These are phyloP conservation scores for Botrytis aclada DNA, from an alignment of 2,329 filamentous ascomycete species.

Conservation along the genomic window DNA sequence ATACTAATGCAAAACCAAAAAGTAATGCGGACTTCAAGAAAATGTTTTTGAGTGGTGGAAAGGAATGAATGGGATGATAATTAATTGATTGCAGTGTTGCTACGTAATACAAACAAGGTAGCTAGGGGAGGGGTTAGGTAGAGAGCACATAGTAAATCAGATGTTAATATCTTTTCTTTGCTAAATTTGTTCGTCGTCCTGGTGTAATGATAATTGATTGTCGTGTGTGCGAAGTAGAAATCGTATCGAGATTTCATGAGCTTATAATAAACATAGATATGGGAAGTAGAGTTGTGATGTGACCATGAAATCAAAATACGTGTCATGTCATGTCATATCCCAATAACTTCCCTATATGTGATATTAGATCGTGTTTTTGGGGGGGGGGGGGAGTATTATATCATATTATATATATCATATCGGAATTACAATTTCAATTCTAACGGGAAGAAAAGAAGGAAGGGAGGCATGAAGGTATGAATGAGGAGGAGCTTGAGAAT, in stretches of 20 bases:
- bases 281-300: too few relatives aligned
- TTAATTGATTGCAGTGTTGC: background rate
- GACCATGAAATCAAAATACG: too few relatives aligned
- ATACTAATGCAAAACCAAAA: slow-evolving; percentile 37
- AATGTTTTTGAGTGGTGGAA: slow-evolving; percentile 36
- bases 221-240: background rate
- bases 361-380: too few relatives aligned
- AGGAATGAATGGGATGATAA: slow-evolving; percentile 16
- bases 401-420: too few relatives aligned
- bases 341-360: too few relatives aligned
- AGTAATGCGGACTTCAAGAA: slow-evolving; percentile 59
- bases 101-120: background rate
- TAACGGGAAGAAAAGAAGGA: too few relatives aligned
- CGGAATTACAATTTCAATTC: too few relatives aligned
- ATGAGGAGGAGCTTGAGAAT: too few relatives aligned
- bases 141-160: slow-evolving; percentile 10
- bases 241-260: background rate
- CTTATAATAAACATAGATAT: background rate
- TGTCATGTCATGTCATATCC: too few relatives aligned
- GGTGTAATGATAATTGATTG: background rate
- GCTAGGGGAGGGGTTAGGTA: background rate
- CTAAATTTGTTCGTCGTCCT: background rate
- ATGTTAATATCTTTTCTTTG: slow-evolving; percentile 2
- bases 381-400: too few relatives aligned
- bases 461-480: too few relatives aligned